phyloP scores from a whole-genome alignment of 2,329 filamentous ascomycete genomes.

The Alternaria longipes region DNA sequence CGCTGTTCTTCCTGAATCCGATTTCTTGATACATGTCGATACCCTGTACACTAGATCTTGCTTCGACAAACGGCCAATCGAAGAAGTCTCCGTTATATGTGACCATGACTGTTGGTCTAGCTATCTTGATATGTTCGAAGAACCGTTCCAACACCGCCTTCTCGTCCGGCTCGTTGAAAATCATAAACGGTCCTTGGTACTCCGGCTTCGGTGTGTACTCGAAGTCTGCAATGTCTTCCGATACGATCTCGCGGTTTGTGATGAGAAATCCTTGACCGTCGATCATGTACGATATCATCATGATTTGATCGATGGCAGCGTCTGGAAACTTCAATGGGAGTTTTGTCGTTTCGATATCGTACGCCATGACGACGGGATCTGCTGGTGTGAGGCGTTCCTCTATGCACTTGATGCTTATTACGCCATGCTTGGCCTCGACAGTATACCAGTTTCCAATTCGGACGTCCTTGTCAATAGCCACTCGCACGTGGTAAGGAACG shows the following conservation, averaged over 20 bases:
- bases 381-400: conserved; percentile 88
- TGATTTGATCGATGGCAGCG: conserved; percentile 91
- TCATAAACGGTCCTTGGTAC: conserved; percentile 93
- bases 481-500: conserved; percentile 98
- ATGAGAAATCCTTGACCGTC: conserved; percentile 98
- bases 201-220: conserved; percentile 98
- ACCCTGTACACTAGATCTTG: conserved; percentile 88
- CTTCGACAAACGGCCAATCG: conserved; percentile 99
- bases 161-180: conserved; percentile 97
- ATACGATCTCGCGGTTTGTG: conserved; percentile 96
- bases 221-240: conserved; percentile 96
- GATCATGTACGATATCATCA: conserved; percentile 99
- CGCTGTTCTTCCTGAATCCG: conserved; percentile 91
- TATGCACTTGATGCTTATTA: conserved; percentile 82
- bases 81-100: conserved; percentile 99
- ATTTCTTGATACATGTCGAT: conserved; percentile 99
- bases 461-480: conserved; percentile 97
- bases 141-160: conserved; percentile 88
- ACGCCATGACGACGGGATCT: conserved; percentile 98
- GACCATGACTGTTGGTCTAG: conserved; percentile 92
- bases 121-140: conserved; percentile 94
- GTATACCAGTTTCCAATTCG: conserved; percentile 97
- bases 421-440: conserved; percentile 91
- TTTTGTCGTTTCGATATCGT: conserved; percentile 98
- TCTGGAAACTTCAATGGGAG: conserved; percentile 96